Evolutionary conservation across 768 basidiomycete genomes (phyloP).

Genomic region (Dentipellis fragilis): DNA sequence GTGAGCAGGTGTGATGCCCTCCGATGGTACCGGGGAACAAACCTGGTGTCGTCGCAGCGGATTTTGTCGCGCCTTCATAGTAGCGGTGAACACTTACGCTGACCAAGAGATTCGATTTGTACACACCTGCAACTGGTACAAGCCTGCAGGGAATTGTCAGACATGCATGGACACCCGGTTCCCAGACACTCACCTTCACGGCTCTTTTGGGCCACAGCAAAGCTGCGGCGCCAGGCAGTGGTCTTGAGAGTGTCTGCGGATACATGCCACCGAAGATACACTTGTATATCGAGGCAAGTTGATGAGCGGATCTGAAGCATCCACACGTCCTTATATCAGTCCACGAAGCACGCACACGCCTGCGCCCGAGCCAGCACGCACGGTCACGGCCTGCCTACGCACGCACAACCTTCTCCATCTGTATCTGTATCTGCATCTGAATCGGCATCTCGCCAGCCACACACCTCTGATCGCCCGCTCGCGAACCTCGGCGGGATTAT

Average conservation of each 20-base stretch:
- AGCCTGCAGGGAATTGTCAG: slow-evolving; percentile 27
- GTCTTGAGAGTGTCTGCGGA: neutral
- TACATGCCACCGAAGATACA: neutral
- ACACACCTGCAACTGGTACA: slow-evolving; percentile 49
- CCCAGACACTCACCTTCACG: slow-evolving; percentile 1
- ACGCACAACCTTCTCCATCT: too few species aligned
- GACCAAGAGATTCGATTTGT: slow-evolving; percentile 6
- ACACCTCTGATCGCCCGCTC: neutral
- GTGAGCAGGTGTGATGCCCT: neutral
- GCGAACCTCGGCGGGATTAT: neutral
- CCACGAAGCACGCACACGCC: neutral
- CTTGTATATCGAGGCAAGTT: neutral
- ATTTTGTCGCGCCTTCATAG: slow-evolving; percentile 46
- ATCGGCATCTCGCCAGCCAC: neutral
- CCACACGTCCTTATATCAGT: neutral
- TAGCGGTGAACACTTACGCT: slow-evolving; percentile 8
- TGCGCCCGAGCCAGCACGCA: neutral
- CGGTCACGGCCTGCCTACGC: neutral
- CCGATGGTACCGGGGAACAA: slow-evolving; percentile 7
- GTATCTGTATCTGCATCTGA: too few species aligned
- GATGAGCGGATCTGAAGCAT: neutral
- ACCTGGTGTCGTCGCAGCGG: slow-evolving; percentile 52
- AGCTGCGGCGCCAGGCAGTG: slow-evolving; percentile 1
- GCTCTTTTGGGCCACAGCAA: slow-evolving; percentile 4
- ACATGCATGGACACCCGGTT: too few species aligned